Percentiles rank a stretch among this genome's conserved stretches.
Evolutionary conservation across 768 basidiomycete genomes (phyloP).

Genomic region (Tricholomella constricta): DNA sequence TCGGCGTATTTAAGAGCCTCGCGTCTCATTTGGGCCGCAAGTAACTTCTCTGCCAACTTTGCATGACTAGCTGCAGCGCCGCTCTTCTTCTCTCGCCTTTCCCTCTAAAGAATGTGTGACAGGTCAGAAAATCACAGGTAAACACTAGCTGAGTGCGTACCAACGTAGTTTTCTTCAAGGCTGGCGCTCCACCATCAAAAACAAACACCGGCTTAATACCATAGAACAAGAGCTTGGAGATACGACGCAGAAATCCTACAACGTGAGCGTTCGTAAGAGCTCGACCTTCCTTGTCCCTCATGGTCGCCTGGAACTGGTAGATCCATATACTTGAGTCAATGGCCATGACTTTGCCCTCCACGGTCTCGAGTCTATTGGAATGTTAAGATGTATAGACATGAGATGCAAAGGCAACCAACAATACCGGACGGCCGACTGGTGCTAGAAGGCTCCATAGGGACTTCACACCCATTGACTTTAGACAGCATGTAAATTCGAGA

Average conservation of each 20-base stretch:
- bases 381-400: conserved; percentile 1
- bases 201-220: conserved; percentile 99
- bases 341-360: conserved; percentile 93
- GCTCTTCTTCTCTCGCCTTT: conserved; percentile 86
- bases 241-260: conserved; percentile 85
- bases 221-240: conserved; percentile 93
- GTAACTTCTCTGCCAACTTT: conserved; percentile 86
- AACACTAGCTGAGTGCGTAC: conserved; percentile 44
- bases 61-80: conserved; percentile 87
- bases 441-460: conserved; percentile 90
- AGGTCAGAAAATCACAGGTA: background rate
- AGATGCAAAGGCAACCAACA: conserved; percentile 46
- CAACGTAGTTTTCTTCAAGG: conserved; percentile 85
- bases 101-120: conserved; percentile 51
- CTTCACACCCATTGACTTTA: conserved; percentile 85
- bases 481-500: conserved; percentile 10
- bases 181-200: conserved; percentile 96
- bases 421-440: conserved; percentile 93
- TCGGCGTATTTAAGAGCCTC: conserved; percentile 66
- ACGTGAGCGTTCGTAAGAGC: conserved; percentile 92
- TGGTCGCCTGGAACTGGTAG: conserved; percentile 99
- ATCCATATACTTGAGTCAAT: conserved; percentile 99
- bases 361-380: conserved; percentile 75
- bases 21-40: conserved; percentile 91
- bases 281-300: conserved; percentile 96